Evolutionary conservation across 495 filamentous ascomycete species (phyloP).

Genomic region (Penicillium crystallinum): DNA sequence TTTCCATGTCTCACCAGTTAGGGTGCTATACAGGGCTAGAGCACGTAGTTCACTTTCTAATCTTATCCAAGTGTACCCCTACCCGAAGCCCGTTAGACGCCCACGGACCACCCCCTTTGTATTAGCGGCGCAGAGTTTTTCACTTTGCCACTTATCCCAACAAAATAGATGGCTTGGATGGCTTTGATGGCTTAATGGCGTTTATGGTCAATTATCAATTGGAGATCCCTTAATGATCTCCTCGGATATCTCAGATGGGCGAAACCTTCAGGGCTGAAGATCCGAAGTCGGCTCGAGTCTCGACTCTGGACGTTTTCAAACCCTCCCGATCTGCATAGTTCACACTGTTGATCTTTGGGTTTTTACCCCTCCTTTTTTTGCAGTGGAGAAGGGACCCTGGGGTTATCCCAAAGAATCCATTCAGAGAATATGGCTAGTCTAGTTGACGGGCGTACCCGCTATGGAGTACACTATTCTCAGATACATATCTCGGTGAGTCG

Average conservation of each 20-base stretch:
- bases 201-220: no score
- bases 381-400: not conserved
- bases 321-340: constrained; percentile 10
- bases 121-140: constrained; percentile 4
- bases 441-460: not conserved
- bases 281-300: constrained; percentile 5
- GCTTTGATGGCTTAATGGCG: not conserved
- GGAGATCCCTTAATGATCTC: not conserved
- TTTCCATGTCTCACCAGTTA: constrained; percentile 5
- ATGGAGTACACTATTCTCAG: constrained; percentile 1
- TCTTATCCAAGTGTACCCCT: not conserved
- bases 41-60: not conserved
- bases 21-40: not conserved
- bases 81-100: not conserved
- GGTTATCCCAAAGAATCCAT: constrained; percentile 1
- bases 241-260: constrained; percentile 1
- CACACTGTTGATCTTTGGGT: constrained; percentile 16
- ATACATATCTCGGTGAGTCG: constrained; percentile 11
- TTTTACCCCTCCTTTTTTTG: not conserved
- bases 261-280: constrained; percentile 3
- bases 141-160: constrained; percentile 9
- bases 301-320: constrained; percentile 12
- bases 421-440: not conserved
- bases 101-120: constrained; percentile 5
- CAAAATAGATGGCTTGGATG: constrained; percentile 6